Evolutionary conservation across 306 rosid genomes (phyloP), one percentile per base, ranked within the genome.

Genomic region (Trifolium repens): DNA sequence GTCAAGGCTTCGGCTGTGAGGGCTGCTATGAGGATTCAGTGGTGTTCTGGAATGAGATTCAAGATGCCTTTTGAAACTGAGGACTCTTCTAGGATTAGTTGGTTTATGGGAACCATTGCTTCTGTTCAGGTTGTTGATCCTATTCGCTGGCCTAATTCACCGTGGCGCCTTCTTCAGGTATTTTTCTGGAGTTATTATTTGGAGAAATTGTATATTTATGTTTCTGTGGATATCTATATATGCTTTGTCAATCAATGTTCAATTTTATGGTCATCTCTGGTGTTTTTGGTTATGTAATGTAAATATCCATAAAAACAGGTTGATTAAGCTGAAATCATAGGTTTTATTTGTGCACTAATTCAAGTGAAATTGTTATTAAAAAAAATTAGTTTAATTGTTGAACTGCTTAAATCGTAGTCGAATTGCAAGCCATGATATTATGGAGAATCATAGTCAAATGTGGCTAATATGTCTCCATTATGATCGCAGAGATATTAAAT

Each of bases 31-130:
- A 84, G 93, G 83, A 83, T 85, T 37, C 96, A 89, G 44, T 94
- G 98, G 98, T 84, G 91, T 71, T 81, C 90, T 17, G 98, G 97
- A 35, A 90, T 92, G 96, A 91, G 98, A 80, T 94, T 94, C 66
- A 94, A 94, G 87, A 91, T 94, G 98, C 81, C 98, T 7, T 94
- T 94, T 80, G 97, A 94, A 72, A 94, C 98, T 0, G 98, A 94
- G 88, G 98, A 94, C 80, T 89, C 97, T 34, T 91, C 98, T 34
- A 82, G 97, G 73, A 94, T 94, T 2, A 94, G 98, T 72, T 94
- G 98, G 98, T 91, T 94, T 75, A 90, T 94, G 97, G 98, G 98
- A 35, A 90, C 98, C 26, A 69, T 90, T 30, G 64, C 91, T 71
- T 89, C 93, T 74, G 93, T 89, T 78, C 96, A 91, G 52, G 93